Base-by-base conservation (phyloP, 2,329 filamentous ascomycete species). In the Aspergillus uvarum region DNA sequence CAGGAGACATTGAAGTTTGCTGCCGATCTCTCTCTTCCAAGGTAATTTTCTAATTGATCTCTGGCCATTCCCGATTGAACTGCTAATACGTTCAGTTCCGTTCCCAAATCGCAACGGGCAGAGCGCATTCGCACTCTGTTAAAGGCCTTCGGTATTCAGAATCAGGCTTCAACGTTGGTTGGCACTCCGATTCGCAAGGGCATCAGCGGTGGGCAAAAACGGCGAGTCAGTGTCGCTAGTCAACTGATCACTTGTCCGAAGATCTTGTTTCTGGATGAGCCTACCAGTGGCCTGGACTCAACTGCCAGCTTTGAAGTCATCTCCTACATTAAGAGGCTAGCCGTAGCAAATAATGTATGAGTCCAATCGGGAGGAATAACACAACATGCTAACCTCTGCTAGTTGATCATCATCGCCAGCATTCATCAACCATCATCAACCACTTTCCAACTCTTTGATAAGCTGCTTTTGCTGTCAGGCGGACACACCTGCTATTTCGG, bases 361-460 rank as follows among this genome's bases (percentile, higher is more conserved):
- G 29, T 16, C 1, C 10, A 8, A 2, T 2, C 11, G 5, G 16
- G 14, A 2, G 8, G 11, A 10, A 32, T 52, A 5, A 19, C 10
- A 14, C 4, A 21, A 24, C n/a, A 31, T 7, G 32, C 61, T 69
- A 56, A 70, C 49, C 6, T 24, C 7, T n/a, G 32, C 11, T 22
- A 50, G 85, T 80, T 95, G 61, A 86, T 95, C 60, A 86, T 95
- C 31, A 87, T 96, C 60, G 89, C 89, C 4, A 91, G 89, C 44
- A 95, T 96, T 62, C 92, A 96, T 72, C 92, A 96, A 70, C 92
- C 92, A 0, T 94, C 90, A 0, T 90, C 90, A 0, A 83, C 87
- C 0, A 93, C 89, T 0, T 96, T 92, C 67, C 83, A 88, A 63
- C 83, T 92, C 12, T 96, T 96, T 66, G 91, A 96, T 72, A 91